Percentiles rank a stretch among this genome's conserved stretches.
Conservation (phyloP, 208 protist species). For the Leishmania guyanensis region DNA sequence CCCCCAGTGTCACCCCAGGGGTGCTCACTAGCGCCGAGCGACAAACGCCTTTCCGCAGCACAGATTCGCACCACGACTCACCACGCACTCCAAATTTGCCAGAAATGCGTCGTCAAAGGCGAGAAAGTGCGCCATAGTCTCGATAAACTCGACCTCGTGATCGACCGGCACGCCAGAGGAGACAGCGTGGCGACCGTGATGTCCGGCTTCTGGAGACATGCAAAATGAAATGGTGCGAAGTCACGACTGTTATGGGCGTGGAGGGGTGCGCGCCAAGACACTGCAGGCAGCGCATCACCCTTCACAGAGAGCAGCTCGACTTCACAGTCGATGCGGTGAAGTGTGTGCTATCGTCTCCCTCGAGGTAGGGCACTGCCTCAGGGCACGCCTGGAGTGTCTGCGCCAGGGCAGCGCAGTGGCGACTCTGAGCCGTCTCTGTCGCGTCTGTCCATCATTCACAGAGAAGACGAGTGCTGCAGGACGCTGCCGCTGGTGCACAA, state of each 20-base stretch:
- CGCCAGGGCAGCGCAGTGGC: not conserved
- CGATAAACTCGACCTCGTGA: conserved; percentile 19
- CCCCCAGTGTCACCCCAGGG: conserved; percentile 6
- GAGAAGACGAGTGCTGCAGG: not conserved
- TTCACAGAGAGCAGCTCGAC: conserved; percentile 10
- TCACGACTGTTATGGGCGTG: conserved; percentile 25
- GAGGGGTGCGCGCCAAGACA: conserved; percentile 5
- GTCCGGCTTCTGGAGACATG: conserved; percentile 34
- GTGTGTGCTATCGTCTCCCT: conserved; percentile 30
- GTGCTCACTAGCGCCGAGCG: conserved; percentile 30
- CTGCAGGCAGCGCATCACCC: conserved; percentile 25
- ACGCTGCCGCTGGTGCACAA: not conserved
- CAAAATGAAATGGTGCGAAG: conserved; percentile 34
- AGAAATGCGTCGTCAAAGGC: conserved; percentile 31
- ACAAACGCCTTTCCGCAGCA: conserved; percentile 15
- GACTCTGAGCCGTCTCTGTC: not conserved
- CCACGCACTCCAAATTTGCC: conserved; percentile 24
- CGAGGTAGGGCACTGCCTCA: conserved; percentile 8
- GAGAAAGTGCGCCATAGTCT: conserved; percentile 38
- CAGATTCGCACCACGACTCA: conserved; percentile 14
- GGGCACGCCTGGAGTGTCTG: not conserved
- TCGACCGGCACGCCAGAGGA: conserved; percentile 20
- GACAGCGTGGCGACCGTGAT: conserved; percentile 9
- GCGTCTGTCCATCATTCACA: conserved; percentile 2
- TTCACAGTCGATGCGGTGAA: conserved; percentile 34